Percentiles rank a stretch among this genome's conserved stretches.
Conservation (phyloP, 129 eudicot genomes). For the Scalesia atractyloides region DNA sequence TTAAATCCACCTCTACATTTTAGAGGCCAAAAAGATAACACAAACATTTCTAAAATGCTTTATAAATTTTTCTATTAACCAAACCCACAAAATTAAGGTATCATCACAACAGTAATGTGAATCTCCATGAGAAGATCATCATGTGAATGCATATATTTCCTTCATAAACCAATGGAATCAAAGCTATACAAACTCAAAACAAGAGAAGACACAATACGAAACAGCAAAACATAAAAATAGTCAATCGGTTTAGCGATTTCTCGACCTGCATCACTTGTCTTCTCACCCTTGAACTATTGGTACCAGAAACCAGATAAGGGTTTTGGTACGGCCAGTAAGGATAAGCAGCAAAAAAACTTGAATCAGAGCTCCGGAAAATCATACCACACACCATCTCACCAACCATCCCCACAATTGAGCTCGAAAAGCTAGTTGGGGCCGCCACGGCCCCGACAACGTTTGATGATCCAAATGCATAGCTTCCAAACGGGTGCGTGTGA, state of each 20-base stretch:
- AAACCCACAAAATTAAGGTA: background rate
- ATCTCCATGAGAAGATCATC: slow-evolving; percentile 1
- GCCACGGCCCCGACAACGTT: slow-evolving; percentile 31
- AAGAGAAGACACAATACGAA: slow-evolving; percentile 71
- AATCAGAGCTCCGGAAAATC: slow-evolving; percentile 53
- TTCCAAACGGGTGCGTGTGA: slow-evolving; percentile 44
- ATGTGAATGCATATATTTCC: slow-evolving; percentile 9
- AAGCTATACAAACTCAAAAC: slow-evolving; percentile 54
- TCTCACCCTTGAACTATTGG: slow-evolving; percentile 58
- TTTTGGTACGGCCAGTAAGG: slow-evolving; percentile 41
- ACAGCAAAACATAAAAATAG: slow-evolving; percentile 74
- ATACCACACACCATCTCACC: slow-evolving; percentile 73
- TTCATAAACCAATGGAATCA: slow-evolving; percentile 1
- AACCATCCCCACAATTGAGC: slow-evolving; percentile 63
- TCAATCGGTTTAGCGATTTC: slow-evolving; percentile 75
- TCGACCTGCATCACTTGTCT: slow-evolving; percentile 81
- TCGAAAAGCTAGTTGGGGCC: slow-evolving; percentile 39
- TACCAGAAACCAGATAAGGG: slow-evolving; percentile 31
- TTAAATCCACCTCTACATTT: too few species aligned
- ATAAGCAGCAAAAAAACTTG: slow-evolving; percentile 38
- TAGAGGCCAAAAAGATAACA: background rate
- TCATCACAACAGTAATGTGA: slow-evolving; percentile 14
- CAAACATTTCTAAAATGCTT: background rate
- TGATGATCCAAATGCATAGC: slow-evolving; percentile 36
- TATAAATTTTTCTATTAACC: background rate